phyloP scores from a whole-genome alignment of 1,284 basidiomycete species.

The Ganoderma sp. region DNA sequence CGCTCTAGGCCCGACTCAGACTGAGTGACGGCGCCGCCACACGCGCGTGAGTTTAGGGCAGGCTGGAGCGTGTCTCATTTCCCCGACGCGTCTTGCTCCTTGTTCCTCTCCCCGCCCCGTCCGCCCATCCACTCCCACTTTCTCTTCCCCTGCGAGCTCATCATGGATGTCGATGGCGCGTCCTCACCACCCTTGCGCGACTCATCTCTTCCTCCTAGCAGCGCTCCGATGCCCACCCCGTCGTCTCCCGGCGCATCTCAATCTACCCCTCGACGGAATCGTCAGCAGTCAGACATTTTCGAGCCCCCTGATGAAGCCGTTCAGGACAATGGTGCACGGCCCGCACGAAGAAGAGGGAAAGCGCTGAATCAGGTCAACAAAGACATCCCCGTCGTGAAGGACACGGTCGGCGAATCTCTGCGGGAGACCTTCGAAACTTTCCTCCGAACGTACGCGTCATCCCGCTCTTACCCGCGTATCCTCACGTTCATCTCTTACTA shows the following conservation, averaged over 20 bases:
- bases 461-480: background rate
- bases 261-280: constrained; percentile 48
- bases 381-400: constrained; percentile 86
- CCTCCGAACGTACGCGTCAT: constrained; percentile 77
- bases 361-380: constrained; percentile 56
- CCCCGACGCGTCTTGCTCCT: constrained; percentile 34
- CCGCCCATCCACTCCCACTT: constrained; percentile 5
- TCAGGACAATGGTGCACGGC: constrained; percentile 44
- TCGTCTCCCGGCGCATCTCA: constrained; percentile 49
- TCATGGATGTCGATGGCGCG: constrained; percentile 50
- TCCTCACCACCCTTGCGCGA: constrained; percentile 49
- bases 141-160: constrained; percentile 7
- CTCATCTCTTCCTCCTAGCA: constrained; percentile 71
- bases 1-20: background rate
- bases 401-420: constrained; percentile 92
- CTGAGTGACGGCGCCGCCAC: constrained; percentile 3
- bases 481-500: constrained; percentile 39
- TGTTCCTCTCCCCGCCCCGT: constrained; percentile 36
- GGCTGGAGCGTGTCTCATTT: constrained; percentile 50
- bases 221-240: constrained; percentile 58
- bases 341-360: constrained; percentile 29
- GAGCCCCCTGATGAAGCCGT: constrained; percentile 58
- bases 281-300: constrained; percentile 63
- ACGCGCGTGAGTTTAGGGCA: constrained; percentile 47
- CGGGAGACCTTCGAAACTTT: constrained; percentile 91